Evolutionary conservation across 108 stramenopile species (phyloP), one percentile per base, ranked within the genome.

Genomic region (Nitzschia sp.): DNA sequence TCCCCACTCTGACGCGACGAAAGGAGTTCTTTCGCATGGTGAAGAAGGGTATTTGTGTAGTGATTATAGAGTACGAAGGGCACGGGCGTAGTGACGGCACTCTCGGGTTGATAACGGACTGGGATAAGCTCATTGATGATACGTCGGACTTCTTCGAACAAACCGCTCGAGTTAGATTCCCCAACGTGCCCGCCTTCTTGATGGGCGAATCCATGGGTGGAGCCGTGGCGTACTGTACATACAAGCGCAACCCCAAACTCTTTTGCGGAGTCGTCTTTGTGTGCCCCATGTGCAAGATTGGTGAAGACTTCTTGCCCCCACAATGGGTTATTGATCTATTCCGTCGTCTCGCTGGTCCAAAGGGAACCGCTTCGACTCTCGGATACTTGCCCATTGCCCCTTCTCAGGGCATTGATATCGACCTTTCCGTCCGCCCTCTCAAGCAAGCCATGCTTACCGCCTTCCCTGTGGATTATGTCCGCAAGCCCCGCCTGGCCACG

Each of bases 161-260:
- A 59, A 75, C 76, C 1, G 60, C 66, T 15, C 30, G 49, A 13
- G 38, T 68, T 0, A 66, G 74, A 46, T 91, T 86, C 53, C 56
- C 82, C 19, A 63, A 57, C n/a, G 67, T 69, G 42, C 75, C 74
- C 25, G 62, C 30, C 26, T 90, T 90, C 60, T 56, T 90, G 69
- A 84, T 85, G 81, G 89, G 89, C 1, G 89, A 90, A 25, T 45
- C 75, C 27, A 90, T 90, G 89, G 89, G 89, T 36, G 89, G 86
- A 24, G 89, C 89, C 2, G 76, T 85, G 0, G 82, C 80, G 34
- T 83, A 78, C 61, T 76, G 77, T 31, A 47, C 79, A 8, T 82
- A 81, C 72, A 59, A 64, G 29, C 75, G 75, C 17, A 66, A 77
- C 53, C 80, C 75, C 18, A 38, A 57, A 24, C 3, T 76, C 6